Evolutionary conservation across 495 filamentous ascomycete species (phyloP).

Genomic region (Symbiotaphrina buchneri): DNA sequence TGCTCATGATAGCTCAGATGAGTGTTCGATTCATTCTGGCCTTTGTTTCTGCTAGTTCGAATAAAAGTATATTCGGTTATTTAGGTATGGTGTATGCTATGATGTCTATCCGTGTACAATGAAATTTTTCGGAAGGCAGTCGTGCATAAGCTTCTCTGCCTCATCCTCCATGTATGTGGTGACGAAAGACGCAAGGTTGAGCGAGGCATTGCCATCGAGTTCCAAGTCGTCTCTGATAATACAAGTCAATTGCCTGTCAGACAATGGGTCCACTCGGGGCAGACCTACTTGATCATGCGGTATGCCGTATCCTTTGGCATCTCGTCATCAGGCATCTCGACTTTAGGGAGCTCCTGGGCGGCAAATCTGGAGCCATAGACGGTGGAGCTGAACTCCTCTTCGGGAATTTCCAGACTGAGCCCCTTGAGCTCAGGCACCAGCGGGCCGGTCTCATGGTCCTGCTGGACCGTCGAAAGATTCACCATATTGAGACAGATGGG

Average conservation of each 20-base stretch:
- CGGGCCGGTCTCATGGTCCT: no score
- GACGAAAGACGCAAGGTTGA: constrained; percentile 65
- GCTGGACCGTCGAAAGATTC: no score
- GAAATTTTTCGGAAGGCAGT: constrained; percentile 82
- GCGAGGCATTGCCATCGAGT: constrained; percentile 71
- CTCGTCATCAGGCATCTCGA: constrained; percentile 75
- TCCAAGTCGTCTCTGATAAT: constrained; percentile 45
- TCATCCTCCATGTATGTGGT: constrained; percentile 89
- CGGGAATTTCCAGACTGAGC: constrained; percentile 29
- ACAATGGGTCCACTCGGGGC: background rate
- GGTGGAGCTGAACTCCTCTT: constrained; percentile 42
- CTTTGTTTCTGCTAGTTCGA: no score
- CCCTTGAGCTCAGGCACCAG: no score
- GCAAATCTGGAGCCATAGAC: constrained; percentile 77
- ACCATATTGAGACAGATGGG: no score
- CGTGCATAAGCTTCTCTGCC: constrained; percentile 76
- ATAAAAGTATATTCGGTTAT: no score
- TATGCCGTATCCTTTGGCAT: constrained; percentile 84
- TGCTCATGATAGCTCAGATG: no score
- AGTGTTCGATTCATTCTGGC: no score
- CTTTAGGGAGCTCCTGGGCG: constrained; percentile 47
- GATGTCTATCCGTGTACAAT: no score
- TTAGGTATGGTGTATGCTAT: no score
- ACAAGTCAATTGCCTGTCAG: background rate
- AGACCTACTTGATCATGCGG: constrained; percentile 56